Evolutionary conservation across 306 rosid genomes (phyloP).

Genomic region (Astragalus membranaceus): DNA sequence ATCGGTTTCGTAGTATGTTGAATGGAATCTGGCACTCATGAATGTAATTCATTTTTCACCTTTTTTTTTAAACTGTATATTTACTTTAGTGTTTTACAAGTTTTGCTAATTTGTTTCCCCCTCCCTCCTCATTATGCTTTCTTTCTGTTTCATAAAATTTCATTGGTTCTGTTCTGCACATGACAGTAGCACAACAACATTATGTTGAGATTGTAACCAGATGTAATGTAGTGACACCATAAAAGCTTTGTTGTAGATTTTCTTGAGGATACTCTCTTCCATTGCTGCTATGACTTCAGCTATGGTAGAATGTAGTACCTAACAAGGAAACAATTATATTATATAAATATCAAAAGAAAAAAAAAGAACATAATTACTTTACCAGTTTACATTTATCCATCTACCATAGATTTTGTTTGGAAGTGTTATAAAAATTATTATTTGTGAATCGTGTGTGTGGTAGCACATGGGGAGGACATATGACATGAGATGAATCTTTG

Average conservation of each 20-base stretch:
- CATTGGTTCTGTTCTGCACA: not conserved
- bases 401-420: conserved; percentile 22
- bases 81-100: conserved; percentile 39
- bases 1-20: conserved; percentile 65
- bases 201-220: conserved; percentile 37
- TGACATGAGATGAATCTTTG: conserved; percentile 12
- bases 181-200: conserved; percentile 28
- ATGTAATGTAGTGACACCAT: conserved; percentile 33
- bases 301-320: conserved; percentile 24
- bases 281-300: conserved; percentile 22
- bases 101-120: conserved; percentile 31
- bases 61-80: conserved; percentile 46
- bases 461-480: conserved; percentile 45
- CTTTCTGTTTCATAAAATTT: conserved; percentile 12
- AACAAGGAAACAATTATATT: conserved; percentile 21
- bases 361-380: conserved; percentile 23
- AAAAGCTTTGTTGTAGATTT: conserved; percentile 30
- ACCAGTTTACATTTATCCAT: conserved; percentile 23
- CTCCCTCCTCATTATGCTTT: conserved; percentile 11
- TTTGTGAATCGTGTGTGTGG: conserved; percentile 14
- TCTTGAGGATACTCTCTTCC: conserved; percentile 20
- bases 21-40: conserved; percentile 85
- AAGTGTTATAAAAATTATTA: not conserved
- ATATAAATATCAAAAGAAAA: not conserved
- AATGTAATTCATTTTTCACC: conserved; percentile 30